phyloP scores from a whole-genome alignment of 1,284 basidiomycete species.

The Austropuccinia psidii region DNA sequence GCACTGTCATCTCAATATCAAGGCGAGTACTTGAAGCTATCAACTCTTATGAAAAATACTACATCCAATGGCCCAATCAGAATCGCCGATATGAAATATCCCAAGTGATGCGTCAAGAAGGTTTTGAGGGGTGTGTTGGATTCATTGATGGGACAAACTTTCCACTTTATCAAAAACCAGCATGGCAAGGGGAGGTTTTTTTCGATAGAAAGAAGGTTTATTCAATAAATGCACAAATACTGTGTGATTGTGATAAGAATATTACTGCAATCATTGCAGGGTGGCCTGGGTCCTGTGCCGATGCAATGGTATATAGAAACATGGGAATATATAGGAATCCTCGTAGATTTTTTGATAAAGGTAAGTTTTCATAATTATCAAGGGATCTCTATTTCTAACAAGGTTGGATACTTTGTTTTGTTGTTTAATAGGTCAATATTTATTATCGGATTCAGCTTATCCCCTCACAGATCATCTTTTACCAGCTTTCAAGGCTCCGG shows the following conservation, averaged over 20 bases:
- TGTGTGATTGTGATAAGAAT: slow-evolving; percentile 17
- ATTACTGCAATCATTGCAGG: slow-evolving; percentile 4
- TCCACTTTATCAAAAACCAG: neutral
- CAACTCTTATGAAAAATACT: neutral
- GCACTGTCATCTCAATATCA: neutral
- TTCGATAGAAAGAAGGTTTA: slow-evolving; percentile 3
- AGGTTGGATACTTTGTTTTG: no score
- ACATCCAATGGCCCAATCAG: neutral
- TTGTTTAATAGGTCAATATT: neutral
- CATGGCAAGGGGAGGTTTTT: neutral
- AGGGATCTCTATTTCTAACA: no score
- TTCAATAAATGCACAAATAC: slow-evolving; percentile 8
- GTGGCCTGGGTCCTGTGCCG: slow-evolving; percentile 17
- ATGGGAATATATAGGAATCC: neutral
- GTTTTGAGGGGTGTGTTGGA: slow-evolving; percentile 6
- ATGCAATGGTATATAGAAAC: no score
- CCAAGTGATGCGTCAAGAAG: neutral
- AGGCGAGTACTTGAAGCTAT: neutral
- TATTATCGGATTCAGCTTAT: neutral
- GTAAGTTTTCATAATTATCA: no score
- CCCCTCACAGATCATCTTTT: neutral
- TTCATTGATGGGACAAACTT: neutral
- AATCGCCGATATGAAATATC: neutral
- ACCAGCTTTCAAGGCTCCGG: neutral
- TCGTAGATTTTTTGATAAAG: neutral